These are phyloP conservation scores for Geranium brycei DNA, from an alignment of 345 rosid genomes.

Conservation along the genomic window DNA sequence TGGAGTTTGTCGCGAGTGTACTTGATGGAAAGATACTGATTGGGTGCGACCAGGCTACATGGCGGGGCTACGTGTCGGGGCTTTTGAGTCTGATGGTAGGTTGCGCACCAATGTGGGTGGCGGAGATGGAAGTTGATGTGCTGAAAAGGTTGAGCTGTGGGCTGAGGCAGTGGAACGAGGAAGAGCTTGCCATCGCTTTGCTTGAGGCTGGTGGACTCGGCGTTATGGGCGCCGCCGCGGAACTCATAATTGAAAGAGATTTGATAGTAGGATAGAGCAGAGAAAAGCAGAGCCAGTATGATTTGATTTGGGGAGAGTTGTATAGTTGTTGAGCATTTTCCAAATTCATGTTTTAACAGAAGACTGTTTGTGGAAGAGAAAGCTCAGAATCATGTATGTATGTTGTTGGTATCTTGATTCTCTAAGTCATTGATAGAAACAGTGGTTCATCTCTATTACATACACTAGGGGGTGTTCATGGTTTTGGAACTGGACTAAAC, in stretches of 20 bases:
- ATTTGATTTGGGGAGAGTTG: too few relatives aligned
- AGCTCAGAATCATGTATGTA: too few relatives aligned
- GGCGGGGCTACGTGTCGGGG: constrained; percentile 68
- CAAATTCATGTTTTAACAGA: too few relatives aligned
- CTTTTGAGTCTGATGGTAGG: constrained; percentile 67
- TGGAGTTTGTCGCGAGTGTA: constrained; percentile 74
- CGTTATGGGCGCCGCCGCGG: constrained; percentile 63
- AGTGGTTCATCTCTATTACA: too few relatives aligned
- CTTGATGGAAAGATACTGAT: constrained; percentile 80
- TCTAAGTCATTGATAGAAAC: too few relatives aligned
- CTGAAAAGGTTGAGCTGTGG: constrained; percentile 71
- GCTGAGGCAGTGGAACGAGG: constrained; percentile 65
- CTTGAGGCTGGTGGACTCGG: constrained; percentile 66
- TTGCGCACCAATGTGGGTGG: constrained; percentile 74
- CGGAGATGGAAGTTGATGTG: constrained; percentile 62
- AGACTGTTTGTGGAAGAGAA: too few relatives aligned
- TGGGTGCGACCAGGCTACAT: constrained; percentile 61
- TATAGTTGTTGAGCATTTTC: too few relatives aligned
- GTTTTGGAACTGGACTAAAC: too few relatives aligned
- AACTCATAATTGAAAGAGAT: constrained; percentile 26
- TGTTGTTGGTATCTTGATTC: too few relatives aligned
- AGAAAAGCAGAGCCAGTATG: too few relatives aligned
- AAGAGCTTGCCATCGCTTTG: constrained; percentile 61
- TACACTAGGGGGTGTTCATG: too few relatives aligned
- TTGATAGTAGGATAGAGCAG: too few relatives aligned